Evolutionary conservation across 192 early-diverging fungal genomes (phyloP).

Genomic region (Coemansia reversa): DNA sequence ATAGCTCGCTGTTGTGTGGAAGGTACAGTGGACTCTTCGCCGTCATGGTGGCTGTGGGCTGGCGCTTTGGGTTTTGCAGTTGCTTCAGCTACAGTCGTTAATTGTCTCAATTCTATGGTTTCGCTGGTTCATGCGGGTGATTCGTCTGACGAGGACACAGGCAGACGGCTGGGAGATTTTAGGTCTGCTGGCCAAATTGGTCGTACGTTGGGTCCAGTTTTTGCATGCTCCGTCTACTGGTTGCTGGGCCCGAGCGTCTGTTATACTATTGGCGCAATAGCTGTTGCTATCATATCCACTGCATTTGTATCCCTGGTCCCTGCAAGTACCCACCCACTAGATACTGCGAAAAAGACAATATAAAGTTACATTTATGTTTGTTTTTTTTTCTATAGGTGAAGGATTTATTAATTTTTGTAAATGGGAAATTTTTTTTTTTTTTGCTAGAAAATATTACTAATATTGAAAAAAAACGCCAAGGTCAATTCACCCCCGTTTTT

Average conservation of each 20-base stretch:
- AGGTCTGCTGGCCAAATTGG: slow-evolving; percentile 89
- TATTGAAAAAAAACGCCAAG: too few relatives aligned
- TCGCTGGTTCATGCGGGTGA: slow-evolving; percentile 30
- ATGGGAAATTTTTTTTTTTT: too few relatives aligned
- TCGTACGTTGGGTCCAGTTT: slow-evolving; percentile 81
- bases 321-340: too few relatives aligned
- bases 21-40: slow-evolving; percentile 11
- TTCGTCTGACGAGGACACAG: slow-evolving; percentile 44
- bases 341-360: too few relatives aligned
- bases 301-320: slow-evolving; percentile 25
- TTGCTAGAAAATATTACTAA: too few relatives aligned
- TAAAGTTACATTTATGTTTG: too few relatives aligned
- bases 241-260: slow-evolving; percentile 62
- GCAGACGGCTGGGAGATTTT: slow-evolving; percentile 80
- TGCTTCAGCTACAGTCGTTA: slow-evolving; percentile 94
- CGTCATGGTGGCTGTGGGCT: slow-evolving; percentile 63
- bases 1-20: slow-evolving; percentile 3
- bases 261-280: slow-evolving; percentile 60
- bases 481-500: too few relatives aligned
- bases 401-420: too few relatives aligned
- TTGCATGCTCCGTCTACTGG: slow-evolving; percentile 88
- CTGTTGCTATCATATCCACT: slow-evolving; percentile 49
- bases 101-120: slow-evolving; percentile 71
- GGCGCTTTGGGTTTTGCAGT: slow-evolving; percentile 86
- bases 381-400: too few relatives aligned